Conservation (phyloP, 108 stramenopile genomes). For the Skeletonema potamos region DNA sequence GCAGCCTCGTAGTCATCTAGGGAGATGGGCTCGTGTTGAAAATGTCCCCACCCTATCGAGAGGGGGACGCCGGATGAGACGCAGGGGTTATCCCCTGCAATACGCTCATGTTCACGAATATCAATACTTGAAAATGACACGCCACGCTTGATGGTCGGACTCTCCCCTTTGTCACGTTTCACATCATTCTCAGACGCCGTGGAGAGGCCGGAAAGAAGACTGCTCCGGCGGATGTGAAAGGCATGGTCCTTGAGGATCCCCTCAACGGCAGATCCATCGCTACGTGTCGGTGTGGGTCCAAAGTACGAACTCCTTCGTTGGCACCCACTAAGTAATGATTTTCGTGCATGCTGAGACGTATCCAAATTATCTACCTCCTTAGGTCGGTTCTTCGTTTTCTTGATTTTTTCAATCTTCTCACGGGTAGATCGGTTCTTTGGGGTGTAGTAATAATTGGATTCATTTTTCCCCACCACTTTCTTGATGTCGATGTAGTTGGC, state of each 20-base stretch:
- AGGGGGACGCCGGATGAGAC: constrained; percentile 50
- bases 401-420: constrained; percentile 28
- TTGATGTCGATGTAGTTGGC: constrained; percentile 38
- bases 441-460: constrained; percentile 33
- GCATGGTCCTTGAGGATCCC: not conserved
- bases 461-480: constrained; percentile 20
- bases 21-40: constrained; percentile 27
- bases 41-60: constrained; percentile 44
- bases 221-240: not conserved
- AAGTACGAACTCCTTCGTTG: constrained; percentile 4
- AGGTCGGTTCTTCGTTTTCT: not conserved
- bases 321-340: not conserved
- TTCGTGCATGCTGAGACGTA: not conserved
- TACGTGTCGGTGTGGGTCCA: constrained; percentile 20
- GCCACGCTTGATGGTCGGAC: not conserved
- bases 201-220: not conserved
- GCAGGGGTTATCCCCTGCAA: constrained; percentile 53
- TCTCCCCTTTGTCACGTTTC: no score
- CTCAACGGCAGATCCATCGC: constrained; percentile 6
- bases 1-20: constrained; percentile 36
- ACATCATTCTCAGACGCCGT: not conserved
- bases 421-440: constrained; percentile 16
- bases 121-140: constrained; percentile 3
- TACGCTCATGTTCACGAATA: constrained; percentile 51
- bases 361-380: not conserved